Conservation (phyloP, 192 early-diverging fungal species). For the Backusella morwellensis region DNA sequence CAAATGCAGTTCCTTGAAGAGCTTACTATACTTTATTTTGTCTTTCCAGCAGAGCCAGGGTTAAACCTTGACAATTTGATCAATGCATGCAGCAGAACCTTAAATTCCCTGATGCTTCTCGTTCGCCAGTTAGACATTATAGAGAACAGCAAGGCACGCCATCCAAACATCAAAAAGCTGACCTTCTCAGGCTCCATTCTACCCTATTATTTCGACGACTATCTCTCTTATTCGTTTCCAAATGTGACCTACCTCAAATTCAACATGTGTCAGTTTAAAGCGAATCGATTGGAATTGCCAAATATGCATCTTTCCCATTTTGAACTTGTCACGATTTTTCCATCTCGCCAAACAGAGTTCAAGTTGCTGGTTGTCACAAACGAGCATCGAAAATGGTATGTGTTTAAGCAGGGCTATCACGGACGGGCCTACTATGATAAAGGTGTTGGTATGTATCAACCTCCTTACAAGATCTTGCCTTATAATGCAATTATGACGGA, state of each 20-base stretch:
- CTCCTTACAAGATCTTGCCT: background rate
- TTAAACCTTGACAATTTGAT: background rate
- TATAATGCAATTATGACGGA: background rate
- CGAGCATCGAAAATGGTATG: background rate
- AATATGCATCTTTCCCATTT: background rate
- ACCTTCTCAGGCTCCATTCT: background rate
- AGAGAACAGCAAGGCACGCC: background rate
- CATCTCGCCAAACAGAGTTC: background rate
- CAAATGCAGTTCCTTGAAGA: background rate
- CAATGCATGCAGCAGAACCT: background rate
- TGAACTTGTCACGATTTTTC: background rate
- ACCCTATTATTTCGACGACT: background rate
- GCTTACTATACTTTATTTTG: background rate
- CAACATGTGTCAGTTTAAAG: background rate
- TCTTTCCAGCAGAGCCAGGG: background rate
- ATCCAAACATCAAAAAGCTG: background rate
- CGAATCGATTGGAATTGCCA: background rate
- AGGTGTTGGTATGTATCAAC: background rate
- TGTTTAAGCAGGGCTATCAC: background rate
- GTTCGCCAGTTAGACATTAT: background rate
- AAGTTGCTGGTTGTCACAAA: background rate
- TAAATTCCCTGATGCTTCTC: background rate
- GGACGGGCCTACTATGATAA: background rate
- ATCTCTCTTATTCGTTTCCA: background rate
- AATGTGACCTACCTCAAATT: background rate